A percentile compares a stretch with the other conserved stretches of the same genome.
phyloP scores from a whole-genome alignment of 345 rosid species.

The Eucalyptus polybractea region DNA sequence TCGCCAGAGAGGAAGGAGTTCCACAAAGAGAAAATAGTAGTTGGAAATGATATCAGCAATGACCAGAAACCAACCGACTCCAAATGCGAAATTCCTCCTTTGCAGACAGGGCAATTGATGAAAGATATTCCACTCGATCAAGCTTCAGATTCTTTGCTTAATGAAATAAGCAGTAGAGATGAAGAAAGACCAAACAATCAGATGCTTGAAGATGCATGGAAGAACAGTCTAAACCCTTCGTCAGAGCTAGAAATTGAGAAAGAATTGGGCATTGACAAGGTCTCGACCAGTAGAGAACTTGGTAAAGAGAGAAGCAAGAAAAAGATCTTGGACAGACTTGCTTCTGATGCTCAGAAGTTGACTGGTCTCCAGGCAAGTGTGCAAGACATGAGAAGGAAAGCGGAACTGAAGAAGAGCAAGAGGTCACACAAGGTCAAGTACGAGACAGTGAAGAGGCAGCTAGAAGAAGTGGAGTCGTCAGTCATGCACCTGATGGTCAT shows the following conservation, averaged over 20 bases:
- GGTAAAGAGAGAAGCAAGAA: conserved; percentile 18
- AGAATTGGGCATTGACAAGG: conserved; percentile 53
- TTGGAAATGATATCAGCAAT: conserved; percentile 2
- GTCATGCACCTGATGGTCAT: conserved; percentile 37
- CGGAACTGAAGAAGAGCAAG: conserved; percentile 45
- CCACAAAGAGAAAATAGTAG: conserved; percentile 11
- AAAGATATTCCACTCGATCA: conserved; percentile 72
- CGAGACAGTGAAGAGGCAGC: conserved; percentile 40
- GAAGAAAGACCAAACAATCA: conserved; percentile 19
- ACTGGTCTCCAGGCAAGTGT: conserved; percentile 42
- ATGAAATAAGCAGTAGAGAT: conserved; percentile 30
- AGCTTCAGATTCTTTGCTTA: conserved; percentile 40
- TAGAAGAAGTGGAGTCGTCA: conserved; percentile 60
- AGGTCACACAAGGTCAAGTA: conserved; percentile 32
- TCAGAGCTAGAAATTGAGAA: conserved; percentile 54
- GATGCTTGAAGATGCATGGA: conserved; percentile 2
- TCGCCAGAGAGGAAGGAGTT: conserved; percentile 1
- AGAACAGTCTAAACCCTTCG: not conserved
- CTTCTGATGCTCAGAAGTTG: conserved; percentile 59
- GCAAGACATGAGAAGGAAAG: conserved; percentile 56
- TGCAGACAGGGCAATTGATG: conserved; percentile 19
- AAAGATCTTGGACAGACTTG: conserved; percentile 61
- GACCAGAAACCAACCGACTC: conserved; percentile 20
- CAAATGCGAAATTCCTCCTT: not conserved
- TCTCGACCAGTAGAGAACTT: conserved; percentile 24